Evolutionary conservation across 306 rosid genomes (phyloP).

Genomic region (Vicia faba): DNA sequence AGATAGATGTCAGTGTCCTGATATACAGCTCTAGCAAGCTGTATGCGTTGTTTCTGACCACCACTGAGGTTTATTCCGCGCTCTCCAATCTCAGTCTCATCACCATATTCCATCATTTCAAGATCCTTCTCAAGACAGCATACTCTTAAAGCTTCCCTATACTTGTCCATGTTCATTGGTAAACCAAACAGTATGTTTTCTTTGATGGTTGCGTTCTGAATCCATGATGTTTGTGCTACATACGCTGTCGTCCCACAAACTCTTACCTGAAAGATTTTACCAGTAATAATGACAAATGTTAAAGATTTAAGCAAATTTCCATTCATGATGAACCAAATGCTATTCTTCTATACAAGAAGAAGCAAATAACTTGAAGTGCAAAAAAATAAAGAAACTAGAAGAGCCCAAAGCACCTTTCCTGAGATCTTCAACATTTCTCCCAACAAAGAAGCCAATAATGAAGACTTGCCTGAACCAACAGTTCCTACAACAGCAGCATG

Average conservation of each 20-base stretch:
- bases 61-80: conserved; percentile 93
- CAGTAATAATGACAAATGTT: neutral
- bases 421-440: conserved; percentile 87
- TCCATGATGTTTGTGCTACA: conserved; percentile 95
- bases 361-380: too few species aligned
- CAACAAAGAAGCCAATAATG: conserved; percentile 69
- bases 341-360: too few species aligned
- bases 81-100: conserved; percentile 89
- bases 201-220: conserved; percentile 83
- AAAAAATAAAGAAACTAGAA: too few species aligned
- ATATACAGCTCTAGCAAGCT: conserved; percentile 87
- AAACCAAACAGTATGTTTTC: conserved; percentile 79
- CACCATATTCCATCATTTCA: conserved; percentile 85
- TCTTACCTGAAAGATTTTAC: conserved; percentile 51
- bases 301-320: too few species aligned
- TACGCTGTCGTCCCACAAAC: conserved; percentile 78
- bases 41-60: conserved; percentile 88
- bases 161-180: conserved; percentile 65
- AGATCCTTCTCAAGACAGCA: conserved; percentile 84
- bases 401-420: conserved; percentile 58
- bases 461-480: conserved; percentile 91
- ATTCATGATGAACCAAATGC: too few species aligned
- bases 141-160: conserved; percentile 62
- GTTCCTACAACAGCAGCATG: conserved; percentile 82
- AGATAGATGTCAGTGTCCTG: conserved; percentile 83